Evolutionary conservation across 73 alveolate species (phyloP).

Genomic region (Paramecium tetraurelia): DNA sequence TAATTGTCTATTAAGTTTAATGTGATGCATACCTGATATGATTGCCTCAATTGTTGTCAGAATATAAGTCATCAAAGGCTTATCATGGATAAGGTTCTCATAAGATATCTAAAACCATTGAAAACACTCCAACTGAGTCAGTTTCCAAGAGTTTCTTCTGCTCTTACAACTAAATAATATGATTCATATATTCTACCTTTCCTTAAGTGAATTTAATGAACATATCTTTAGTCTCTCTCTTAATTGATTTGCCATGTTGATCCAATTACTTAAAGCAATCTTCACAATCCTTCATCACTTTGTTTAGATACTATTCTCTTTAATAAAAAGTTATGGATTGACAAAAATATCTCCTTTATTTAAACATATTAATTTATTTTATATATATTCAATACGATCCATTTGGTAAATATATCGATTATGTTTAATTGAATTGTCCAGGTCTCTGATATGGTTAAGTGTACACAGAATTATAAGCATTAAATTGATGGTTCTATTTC

Average conservation of each 20-base stretch:
- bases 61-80: conserved; percentile 17
- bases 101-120: neutral
- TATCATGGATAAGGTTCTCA: conserved; percentile 6
- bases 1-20: neutral
- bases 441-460: neutral
- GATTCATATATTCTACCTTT: neutral
- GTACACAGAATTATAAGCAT: neutral
- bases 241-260: conserved; percentile 24
- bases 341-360: neutral
- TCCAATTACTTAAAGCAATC: conserved; percentile 24
- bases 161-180: neutral
- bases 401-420: neutral
- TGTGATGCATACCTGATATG: neutral
- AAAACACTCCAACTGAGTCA: neutral
- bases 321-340: neutral
- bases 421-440: neutral
- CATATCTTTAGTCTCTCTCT: neutral
- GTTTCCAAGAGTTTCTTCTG: conserved; percentile 6
- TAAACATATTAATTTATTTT: neutral
- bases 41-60: conserved; percentile 30
- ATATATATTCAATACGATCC: neutral
- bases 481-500: neutral
- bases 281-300: neutral
- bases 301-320: neutral
- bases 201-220: conserved; percentile 18